These are phyloP conservation scores for Plasmodium malariae DNA, from an alignment of 169 alveolate genomes.

Conservation along the genomic window DNA sequence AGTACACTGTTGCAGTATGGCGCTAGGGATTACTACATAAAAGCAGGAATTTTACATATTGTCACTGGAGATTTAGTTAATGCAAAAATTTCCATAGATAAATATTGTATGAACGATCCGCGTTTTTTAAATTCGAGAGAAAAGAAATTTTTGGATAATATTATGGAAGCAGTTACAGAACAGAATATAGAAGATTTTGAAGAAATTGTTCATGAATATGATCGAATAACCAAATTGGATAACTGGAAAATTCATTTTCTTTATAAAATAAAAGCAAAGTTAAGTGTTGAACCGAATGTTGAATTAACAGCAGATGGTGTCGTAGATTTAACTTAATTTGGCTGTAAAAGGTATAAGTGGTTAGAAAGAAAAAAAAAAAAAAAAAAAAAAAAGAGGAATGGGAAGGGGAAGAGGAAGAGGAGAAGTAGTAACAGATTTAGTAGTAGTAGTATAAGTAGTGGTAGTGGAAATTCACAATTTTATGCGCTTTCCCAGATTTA, in stretches of 20 bases:
- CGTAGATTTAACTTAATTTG: slow-evolving; percentile 39
- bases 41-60: slow-evolving; percentile 78
- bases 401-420: too few relatives aligned
- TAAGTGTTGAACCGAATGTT: slow-evolving; percentile 58
- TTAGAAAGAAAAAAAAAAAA: neutral
- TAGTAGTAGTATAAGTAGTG: too few relatives aligned
- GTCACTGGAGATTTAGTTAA: slow-evolving; percentile 71
- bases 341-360: neutral
- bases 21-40: slow-evolving; percentile 78
- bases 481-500: too few relatives aligned
- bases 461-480: too few relatives aligned
- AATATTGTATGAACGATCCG: slow-evolving; percentile 51
- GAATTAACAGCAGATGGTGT: slow-evolving; percentile 59
- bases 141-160: slow-evolving; percentile 43
- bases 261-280: slow-evolving; percentile 39
- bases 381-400: neutral
- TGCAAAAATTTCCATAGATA: slow-evolving; percentile 70
- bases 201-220: slow-evolving; percentile 69
- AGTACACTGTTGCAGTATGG: slow-evolving; percentile 74
- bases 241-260: slow-evolving; percentile 71
- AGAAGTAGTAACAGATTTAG: too few relatives aligned
- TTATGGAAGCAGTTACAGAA: slow-evolving; percentile 63
- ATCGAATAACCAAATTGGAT: slow-evolving; percentile 56
- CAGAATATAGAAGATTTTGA: slow-evolving; percentile 60
- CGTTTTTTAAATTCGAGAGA: slow-evolving; percentile 69